Base-by-base conservation (phyloP, 345 rosid genomes). In the Capsella bursapastoris region DNA sequence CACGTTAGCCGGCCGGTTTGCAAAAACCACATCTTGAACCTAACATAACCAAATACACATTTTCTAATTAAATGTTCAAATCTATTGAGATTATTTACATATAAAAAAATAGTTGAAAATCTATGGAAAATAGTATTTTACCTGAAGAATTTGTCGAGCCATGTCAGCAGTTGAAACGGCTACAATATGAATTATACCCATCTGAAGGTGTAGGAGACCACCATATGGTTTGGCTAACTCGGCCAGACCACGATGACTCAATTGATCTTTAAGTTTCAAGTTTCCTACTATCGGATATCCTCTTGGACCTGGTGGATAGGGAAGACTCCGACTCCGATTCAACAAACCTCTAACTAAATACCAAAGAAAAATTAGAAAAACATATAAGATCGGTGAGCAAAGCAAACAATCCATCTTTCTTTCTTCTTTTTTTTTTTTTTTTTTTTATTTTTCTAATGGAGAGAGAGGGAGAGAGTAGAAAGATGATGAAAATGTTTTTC, bases 201-300 rank as follows among this genome's bases (percentile, higher is more conserved):
- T 75, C 2, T 43, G 55, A n/a, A 79, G 82, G 27, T 87, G 92
- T 48, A 82, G 60, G 16, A 91, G 69, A 13, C 96, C 93, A 3
- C 92, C 97, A 47, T 87, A 88, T 12, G 61, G 25, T 61, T 82
- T 58, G 22, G 90, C 82, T 2, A 93, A 80, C 6, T 45, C 65
- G 4, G 92, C 97, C 6, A 93, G 78, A 18, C 96, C 98, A 3
- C 88, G 94, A 74, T 91, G 97, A 34, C 86, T 90, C 70, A 93
- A 71, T 27, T 88, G 87, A 75, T 86, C 82, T 84, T 81, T 84
- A 83, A 93, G 79, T 4, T 53, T 71, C 81, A 93, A 81, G 85
- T 86, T 93, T 18, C 97, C 92, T 14, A 93, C 69, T 1, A 93
- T 62, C 14, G 96, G 96, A 28, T 75, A 81, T 28, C 97, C 92